These are phyloP conservation scores for Puccinellia tenuiflora DNA, from an alignment of 176 grass and related monocot species.

Conservation along the genomic window DNA sequence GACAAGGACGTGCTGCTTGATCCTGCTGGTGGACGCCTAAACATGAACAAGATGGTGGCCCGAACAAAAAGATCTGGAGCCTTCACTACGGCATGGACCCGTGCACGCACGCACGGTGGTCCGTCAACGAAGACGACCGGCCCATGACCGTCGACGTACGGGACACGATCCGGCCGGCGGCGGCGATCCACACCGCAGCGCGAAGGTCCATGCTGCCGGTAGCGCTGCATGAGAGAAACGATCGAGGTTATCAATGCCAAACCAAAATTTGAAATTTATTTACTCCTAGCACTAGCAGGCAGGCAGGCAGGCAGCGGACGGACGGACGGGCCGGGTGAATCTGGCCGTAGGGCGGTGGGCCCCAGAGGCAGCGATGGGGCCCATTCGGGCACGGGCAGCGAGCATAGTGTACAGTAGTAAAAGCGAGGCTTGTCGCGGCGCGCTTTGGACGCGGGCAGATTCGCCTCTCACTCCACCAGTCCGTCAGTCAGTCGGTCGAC, in stretches of 20 bases:
- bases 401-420: not conserved
- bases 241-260: not conserved
- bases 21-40: not conserved
- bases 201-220: not conserved
- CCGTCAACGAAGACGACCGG: not conserved
- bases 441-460: constrained; percentile 3
- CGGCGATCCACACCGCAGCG: not conserved
- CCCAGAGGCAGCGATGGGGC: not conserved
- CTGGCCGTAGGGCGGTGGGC: not conserved
- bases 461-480: not conserved
- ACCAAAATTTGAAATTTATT: no score
- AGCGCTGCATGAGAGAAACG: not conserved
- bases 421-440: constrained; percentile 28
- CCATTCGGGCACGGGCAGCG: not conserved
- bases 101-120: not conserved
- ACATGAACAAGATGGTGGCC: not conserved
- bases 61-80: not conserved
- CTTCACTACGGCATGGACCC: not conserved
- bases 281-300: no score
- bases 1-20: not conserved
- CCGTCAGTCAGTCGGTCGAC: not conserved
- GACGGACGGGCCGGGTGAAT: not conserved
- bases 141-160: not conserved
- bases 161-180: not conserved
- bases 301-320: no score